Evolutionary conservation across 2,329 filamentous ascomycete genomes (phyloP).

Genomic region (Penicillium sp.): DNA sequence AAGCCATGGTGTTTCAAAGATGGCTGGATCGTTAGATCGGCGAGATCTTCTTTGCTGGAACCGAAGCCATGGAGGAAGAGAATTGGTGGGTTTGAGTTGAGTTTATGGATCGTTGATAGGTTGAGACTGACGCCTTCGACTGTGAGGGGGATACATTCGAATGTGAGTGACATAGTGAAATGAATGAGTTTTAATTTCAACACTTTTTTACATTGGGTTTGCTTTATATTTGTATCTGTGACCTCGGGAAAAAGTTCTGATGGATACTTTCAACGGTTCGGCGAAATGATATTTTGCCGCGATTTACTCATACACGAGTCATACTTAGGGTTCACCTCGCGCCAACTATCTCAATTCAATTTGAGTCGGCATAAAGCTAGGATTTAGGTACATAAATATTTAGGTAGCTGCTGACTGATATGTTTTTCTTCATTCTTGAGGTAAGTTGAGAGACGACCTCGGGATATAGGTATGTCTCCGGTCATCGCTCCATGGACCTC

Average conservation of each 20-base stretch:
- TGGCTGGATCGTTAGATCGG: slow-evolving; percentile 20
- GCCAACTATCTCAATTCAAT: background rate
- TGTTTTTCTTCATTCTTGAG: background rate
- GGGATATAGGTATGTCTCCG: background rate
- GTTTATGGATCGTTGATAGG: slow-evolving; percentile 23
- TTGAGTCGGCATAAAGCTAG: background rate
- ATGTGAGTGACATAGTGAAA: slow-evolving; percentile 14
- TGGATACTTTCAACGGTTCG: background rate
- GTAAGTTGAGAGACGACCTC: background rate
- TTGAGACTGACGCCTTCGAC: slow-evolving; percentile 23
- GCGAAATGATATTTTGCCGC: slow-evolving; percentile 10
- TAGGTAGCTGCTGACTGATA: background rate
- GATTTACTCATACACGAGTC: slow-evolving; percentile 1
- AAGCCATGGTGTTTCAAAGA: slow-evolving; percentile 18
- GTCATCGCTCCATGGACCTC: background rate
- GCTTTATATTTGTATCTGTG: background rate
- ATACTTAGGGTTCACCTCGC: background rate
- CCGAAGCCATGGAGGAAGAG: slow-evolving; percentile 30
- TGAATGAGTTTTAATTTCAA: background rate
- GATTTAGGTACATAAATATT: no score
- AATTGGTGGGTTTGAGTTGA: slow-evolving; percentile 20
- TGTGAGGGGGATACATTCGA: slow-evolving; percentile 14
- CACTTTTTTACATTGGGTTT: background rate
- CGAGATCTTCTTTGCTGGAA: slow-evolving; percentile 29
- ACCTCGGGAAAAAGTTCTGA: background rate